Base-by-base conservation (phyloP, 257 asterid species). In the Cynanchum wilfordii region DNA sequence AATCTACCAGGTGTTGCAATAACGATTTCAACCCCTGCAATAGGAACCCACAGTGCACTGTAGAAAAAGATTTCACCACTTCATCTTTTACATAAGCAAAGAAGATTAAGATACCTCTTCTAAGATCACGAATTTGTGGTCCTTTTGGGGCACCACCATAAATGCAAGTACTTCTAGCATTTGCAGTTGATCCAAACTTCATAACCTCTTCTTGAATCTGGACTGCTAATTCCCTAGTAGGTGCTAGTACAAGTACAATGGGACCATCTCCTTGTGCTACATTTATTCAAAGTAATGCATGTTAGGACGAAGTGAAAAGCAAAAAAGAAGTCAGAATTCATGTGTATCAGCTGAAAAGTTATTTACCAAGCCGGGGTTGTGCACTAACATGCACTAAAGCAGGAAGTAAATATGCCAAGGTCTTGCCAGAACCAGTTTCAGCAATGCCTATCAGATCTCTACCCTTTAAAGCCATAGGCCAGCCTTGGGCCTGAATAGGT, bases 131-230 rank as follows among this genome's bases (percentile, higher is more conserved):
- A 70, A 93, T 87, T 82, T 89, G 96, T 40, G 98, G 98, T 60
- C 98, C 98, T 83, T 93, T 93, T 2, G 97, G 97, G 72, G 97
- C 91, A 74, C 98, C 98, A 15, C 98, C 98, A 77, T 93, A 93
- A 70, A 93, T 82, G 69, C 98, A 93, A 62, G 98, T 93, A 82
- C 93, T 89, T 77, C 92, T 86, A 49, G 89, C 85, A 78, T 79
- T 82, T 25, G 89, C 81, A 50, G 75, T 83, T 51, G 95, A 87
- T 68, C 97, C 96, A 76, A 93, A 93, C 74, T 89, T 93, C 38
- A 70, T 73, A 82, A 95, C 95, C 82, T 93, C 97, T 81, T 84
- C 89, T 79, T 93, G 97, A 70, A 93, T 93, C 78, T 93, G 98
- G 82, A 90, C 90, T 66, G 97, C 98, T 77, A 93, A 82, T 79